Evolutionary conservation across 805 yeast genomes (phyloP).

Genomic region (Yamadazyma ubonensis): DNA sequence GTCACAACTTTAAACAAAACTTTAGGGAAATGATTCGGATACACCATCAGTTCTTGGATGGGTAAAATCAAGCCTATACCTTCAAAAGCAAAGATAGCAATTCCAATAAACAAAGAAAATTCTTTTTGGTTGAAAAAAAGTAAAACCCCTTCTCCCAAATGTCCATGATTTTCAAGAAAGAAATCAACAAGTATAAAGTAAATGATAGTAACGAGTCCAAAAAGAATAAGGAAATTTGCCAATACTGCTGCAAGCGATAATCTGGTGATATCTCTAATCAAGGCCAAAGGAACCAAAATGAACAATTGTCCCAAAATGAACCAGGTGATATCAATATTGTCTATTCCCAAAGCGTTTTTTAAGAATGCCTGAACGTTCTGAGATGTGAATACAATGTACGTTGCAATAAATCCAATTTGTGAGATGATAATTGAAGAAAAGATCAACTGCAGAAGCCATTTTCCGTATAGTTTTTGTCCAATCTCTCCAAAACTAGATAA

Average conservation of each 20-base stretch:
- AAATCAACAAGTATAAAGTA: conserved; percentile 53
- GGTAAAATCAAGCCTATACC: conserved; percentile 83
- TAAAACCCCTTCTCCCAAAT: conserved; percentile 49
- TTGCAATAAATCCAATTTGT: conserved; percentile 78
- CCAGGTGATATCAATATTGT: conserved; percentile 41
- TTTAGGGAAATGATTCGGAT: conserved; percentile 70
- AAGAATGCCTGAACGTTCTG: conserved; percentile 68
- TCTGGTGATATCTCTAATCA: conserved; percentile 74
- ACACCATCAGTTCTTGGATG: conserved; percentile 75
- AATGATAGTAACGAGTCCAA: conserved; percentile 64
- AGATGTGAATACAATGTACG: conserved; percentile 76
- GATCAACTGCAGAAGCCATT: conserved; percentile 62
- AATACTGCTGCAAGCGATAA: conserved; percentile 68
- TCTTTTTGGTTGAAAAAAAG: conserved; percentile 51
- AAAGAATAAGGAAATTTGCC: conserved; percentile 67
- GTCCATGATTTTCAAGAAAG: conserved; percentile 35
- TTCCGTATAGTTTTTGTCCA: conserved; percentile 63
- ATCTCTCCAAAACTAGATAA: conserved; percentile 81
- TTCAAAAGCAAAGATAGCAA: conserved; percentile 85
- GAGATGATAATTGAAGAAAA: conserved; percentile 63
- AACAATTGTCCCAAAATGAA: conserved; percentile 56
- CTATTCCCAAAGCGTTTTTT: conserved; percentile 44
- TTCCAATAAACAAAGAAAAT: conserved; percentile 76
- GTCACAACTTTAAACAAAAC: conserved; percentile 60
- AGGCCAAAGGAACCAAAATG: conserved; percentile 64